phyloP scores from a whole-genome alignment of 2,329 filamentous ascomycete genomes.

The Ophiocordyceps camponoti-rufipedis region DNA sequence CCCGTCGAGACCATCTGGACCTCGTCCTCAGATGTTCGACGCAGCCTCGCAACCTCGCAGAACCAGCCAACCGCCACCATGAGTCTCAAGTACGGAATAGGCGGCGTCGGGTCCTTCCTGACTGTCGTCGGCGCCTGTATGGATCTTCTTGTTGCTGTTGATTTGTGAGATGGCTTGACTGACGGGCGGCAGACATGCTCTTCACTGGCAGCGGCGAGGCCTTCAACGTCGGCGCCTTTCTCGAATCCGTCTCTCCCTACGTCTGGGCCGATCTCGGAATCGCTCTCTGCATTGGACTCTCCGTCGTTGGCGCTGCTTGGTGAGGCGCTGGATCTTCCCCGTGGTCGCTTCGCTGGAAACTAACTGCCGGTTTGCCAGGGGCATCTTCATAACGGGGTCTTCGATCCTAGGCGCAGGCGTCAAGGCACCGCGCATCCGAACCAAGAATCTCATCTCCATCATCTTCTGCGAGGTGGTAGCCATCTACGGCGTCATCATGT shows the following conservation, averaged over 20 bases:
- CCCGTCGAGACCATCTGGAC: too few relatives aligned
- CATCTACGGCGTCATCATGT: slow-evolving; percentile 99
- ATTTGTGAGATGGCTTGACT: slow-evolving; percentile 1
- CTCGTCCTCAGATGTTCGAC: neutral
- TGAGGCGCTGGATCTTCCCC: slow-evolving; percentile 23
- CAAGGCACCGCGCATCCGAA: slow-evolving; percentile 90
- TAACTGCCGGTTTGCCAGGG: slow-evolving; percentile 36
- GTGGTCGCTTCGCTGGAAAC: too few relatives aligned
- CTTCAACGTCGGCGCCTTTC: slow-evolving; percentile 92
- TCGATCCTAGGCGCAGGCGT: slow-evolving; percentile 96
- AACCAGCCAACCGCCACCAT: slow-evolving; percentile 25
- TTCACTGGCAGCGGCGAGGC: slow-evolving; percentile 91
- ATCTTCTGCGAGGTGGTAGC: slow-evolving; percentile 99
- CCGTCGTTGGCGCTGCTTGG: slow-evolving; percentile 95
- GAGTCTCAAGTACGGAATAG: slow-evolving; percentile 55
- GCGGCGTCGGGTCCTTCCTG: slow-evolving; percentile 49
- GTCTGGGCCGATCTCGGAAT: slow-evolving; percentile 87
- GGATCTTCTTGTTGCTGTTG: slow-evolving; percentile 11
- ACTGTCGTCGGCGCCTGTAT: slow-evolving; percentile 63
- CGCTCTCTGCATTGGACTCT: slow-evolving; percentile 84
- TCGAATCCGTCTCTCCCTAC: slow-evolving; percentile 86
- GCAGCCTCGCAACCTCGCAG: slow-evolving; percentile 1
- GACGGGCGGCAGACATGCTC: slow-evolving; percentile 62
- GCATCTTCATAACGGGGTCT: slow-evolving; percentile 95
- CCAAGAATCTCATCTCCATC: slow-evolving; percentile 98